These are phyloP conservation scores for Bruguiera gymnorhiza DNA, from an alignment of 345 rosid species.

Conservation along the genomic window DNA sequence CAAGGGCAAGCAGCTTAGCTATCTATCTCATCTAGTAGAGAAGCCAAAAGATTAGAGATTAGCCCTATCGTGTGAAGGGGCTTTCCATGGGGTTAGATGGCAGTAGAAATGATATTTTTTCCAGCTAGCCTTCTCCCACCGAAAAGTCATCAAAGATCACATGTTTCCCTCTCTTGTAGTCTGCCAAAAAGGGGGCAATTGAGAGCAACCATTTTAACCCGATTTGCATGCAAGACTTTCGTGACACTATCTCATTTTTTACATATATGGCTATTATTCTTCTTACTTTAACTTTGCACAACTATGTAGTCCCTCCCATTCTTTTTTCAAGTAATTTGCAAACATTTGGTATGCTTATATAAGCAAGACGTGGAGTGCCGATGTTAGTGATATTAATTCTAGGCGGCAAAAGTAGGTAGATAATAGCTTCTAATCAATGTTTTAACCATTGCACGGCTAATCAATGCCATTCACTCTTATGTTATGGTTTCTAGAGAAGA, in stretches of 20 bases:
- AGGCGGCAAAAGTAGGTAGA: not conserved
- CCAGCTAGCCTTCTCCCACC: slow-evolving; percentile 23
- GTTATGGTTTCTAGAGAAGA: not conserved
- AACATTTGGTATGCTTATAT: not conserved
- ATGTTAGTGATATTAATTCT: slow-evolving; percentile 1
- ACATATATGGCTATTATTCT: slow-evolving; percentile 8
- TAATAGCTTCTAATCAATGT: not conserved
- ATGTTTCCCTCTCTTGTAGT: slow-evolving; percentile 32
- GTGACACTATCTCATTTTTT: slow-evolving; percentile 27
- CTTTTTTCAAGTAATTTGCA: slow-evolving; percentile 16
- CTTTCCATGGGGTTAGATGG: slow-evolving; percentile 5
- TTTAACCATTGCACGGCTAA: not conserved
- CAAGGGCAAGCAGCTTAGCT: not conserved
- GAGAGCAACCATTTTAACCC: slow-evolving; percentile 25
- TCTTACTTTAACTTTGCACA: not conserved
- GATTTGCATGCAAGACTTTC: slow-evolving; percentile 29
- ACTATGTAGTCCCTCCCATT: slow-evolving; percentile 1
- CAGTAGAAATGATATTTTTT: not conserved
- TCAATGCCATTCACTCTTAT: not conserved
- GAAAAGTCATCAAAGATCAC: slow-evolving; percentile 42
- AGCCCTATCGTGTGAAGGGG: slow-evolving; percentile 21
- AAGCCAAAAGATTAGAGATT: not conserved
- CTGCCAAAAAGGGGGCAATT: slow-evolving; percentile 20
- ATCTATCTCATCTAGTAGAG: not conserved
- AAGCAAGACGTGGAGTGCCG: slow-evolving; percentile 11